Base-by-base conservation (phyloP, 306 rosid genomes). In the Vicia villosa region DNA sequence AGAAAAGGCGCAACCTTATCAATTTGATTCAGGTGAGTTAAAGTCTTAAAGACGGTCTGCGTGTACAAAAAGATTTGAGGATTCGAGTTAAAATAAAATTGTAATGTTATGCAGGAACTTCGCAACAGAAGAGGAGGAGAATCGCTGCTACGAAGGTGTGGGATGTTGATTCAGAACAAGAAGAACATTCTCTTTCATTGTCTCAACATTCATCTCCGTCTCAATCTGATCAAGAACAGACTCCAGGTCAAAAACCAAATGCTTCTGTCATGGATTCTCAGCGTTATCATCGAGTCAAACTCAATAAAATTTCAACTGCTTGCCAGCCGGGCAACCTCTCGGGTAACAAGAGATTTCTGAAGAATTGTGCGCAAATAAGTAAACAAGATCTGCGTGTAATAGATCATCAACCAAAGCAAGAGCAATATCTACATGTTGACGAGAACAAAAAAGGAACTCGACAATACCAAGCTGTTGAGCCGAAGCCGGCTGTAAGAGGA, bases 121-220 rank as follows among this genome's bases (percentile, higher is more conserved):
- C 76, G 15, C 96, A 88, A 55, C 96, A 91, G 42, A 94, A 94
- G 81, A 87, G 85, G 80, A 86, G 87, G 83, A 84, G 95, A 83
- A 87, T 88, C 17, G 84, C 70, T 0, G 77, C 79, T 50, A 67
- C 84, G 4, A 88, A 84, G 79, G 82, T 74, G 56, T 85, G 83
- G 88, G 89, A 87, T 64, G 77, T 86, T 45, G 95, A 94, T 49
- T 83, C 89, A 21, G 99, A 91, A 69, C 96, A 86, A 75, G 99
- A 94, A 88, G 99, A 94, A 73, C 99, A 91, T 78, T 94, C 99
- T 55, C 83, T 91, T 51, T 91, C 99, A 5, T 72, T 91, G 66
- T 92, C 97, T 3, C 97, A 92, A 70, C 83, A 86, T 68, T 89
- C 96, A 30, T 89, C 97, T 34, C 94, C 96, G 19, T 92, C 97